phyloP scores from a whole-genome alignment of 768 basidiomycete genomes.

The Royoungia palumana region DNA sequence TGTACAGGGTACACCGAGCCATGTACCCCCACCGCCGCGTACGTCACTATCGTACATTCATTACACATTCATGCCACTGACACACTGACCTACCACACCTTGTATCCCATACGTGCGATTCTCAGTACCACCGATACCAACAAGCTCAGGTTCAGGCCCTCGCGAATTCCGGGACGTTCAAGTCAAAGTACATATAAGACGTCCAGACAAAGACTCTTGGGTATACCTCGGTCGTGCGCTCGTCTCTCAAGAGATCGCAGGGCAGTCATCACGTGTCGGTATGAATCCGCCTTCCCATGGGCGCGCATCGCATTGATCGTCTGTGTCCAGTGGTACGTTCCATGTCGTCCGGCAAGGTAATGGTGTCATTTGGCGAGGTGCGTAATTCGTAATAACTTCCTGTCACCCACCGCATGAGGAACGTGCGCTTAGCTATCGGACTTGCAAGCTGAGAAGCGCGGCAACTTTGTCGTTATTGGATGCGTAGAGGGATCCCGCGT shows the following conservation, averaged over 20 bases:
- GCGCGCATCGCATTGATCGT: slow-evolving; percentile 6
- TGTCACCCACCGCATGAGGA: neutral
- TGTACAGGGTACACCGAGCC: slow-evolving; percentile 13
- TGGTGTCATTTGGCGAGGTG: slow-evolving; percentile 71
- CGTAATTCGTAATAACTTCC: slow-evolving; percentile 18
- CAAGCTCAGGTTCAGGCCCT: slow-evolving; percentile 16
- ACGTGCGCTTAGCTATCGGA: slow-evolving; percentile 48
- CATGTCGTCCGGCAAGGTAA: slow-evolving; percentile 60
- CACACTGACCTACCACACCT: neutral
- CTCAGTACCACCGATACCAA: slow-evolving; percentile 24
- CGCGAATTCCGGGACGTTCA: slow-evolving; percentile 75
- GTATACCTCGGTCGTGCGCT: slow-evolving; percentile 75
- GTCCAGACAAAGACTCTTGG: slow-evolving; percentile 79
- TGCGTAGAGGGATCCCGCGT: slow-evolving; percentile 72
- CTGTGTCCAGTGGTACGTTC: slow-evolving; percentile 36
- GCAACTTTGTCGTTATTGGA: slow-evolving; percentile 82
- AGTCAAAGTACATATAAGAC: slow-evolving; percentile 81
- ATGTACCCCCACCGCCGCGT: slow-evolving; percentile 19
- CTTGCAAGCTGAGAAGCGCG: slow-evolving; percentile 81
- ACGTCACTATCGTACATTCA: slow-evolving; percentile 7
- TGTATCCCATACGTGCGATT: neutral
- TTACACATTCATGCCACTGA: slow-evolving; percentile 10
- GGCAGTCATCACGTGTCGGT: slow-evolving; percentile 82
- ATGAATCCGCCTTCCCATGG: slow-evolving; percentile 27
- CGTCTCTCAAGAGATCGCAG: slow-evolving; percentile 69